These are phyloP conservation scores for Pelargonium fulgidum DNA, from an alignment of 441 rosid species.

Conservation along the genomic window DNA sequence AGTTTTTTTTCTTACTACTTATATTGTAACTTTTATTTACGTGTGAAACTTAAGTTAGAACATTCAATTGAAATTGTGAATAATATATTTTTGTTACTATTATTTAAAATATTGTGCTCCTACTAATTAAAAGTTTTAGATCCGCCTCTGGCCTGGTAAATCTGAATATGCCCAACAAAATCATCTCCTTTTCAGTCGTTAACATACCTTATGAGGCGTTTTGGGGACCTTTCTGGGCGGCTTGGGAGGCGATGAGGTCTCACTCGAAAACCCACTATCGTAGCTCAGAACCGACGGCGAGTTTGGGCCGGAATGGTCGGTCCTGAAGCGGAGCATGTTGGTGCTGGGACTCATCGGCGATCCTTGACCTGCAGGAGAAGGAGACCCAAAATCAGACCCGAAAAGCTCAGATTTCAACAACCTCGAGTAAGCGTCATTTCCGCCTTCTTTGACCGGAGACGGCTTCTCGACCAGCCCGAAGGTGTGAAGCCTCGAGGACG, in stretches of 20 bases:
- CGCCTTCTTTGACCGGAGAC: constrained; percentile 89
- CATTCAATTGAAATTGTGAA: too few species aligned
- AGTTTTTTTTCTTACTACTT: too few species aligned
- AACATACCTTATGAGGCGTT: constrained; percentile 81
- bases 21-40: too few species aligned
- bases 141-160: too few species aligned
- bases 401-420: constrained; percentile 81
- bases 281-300: constrained; percentile 72
- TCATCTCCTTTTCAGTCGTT: too few species aligned
- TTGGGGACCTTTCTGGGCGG: constrained; percentile 89
- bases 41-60: too few species aligned
- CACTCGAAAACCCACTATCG: constrained; percentile 54
- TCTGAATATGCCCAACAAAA: too few species aligned
- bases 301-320: constrained; percentile 63
- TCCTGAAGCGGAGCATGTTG: constrained; percentile 83
- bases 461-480: constrained; percentile 73
- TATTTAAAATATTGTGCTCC: too few species aligned
- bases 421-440: constrained; percentile 71
- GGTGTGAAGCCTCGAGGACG: constrained; percentile 86
- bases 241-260: constrained; percentile 74
- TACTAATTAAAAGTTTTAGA: too few species aligned
- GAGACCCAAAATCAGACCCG: constrained; percentile 82
- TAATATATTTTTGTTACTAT: too few species aligned
- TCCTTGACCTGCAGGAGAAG: constrained; percentile 78
- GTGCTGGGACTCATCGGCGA: constrained; percentile 72